phyloP scores from a whole-genome alignment of 768 basidiomycete genomes.

The Phlebiopsis gigantea region DNA sequence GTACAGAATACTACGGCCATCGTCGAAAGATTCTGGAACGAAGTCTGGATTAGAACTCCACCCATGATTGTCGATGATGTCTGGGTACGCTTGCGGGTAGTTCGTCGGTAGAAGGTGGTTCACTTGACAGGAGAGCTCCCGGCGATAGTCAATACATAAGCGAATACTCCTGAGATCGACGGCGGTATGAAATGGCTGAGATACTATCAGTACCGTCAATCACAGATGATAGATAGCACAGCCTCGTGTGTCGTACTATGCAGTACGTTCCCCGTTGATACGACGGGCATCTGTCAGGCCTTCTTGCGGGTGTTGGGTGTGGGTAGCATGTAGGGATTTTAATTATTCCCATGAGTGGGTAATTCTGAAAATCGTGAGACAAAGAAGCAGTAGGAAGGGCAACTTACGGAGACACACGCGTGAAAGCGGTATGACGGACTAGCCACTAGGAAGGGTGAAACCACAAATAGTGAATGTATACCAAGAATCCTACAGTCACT shows the following conservation, averaged over 20 bases:
- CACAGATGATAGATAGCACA: neutral
- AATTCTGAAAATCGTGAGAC: neutral
- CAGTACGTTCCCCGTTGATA: neutral
- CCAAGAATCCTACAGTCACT: too few species aligned
- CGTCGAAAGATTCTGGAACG: slow-evolving; percentile 6
- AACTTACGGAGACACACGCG: neutral
- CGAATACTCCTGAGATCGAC: too few species aligned
- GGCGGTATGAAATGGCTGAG: neutral
- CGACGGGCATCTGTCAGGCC: neutral
- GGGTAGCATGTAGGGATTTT: too few species aligned
- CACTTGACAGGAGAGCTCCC: neutral
- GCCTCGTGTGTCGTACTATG: neutral
- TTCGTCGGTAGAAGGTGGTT: neutral
- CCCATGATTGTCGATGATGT: neutral
- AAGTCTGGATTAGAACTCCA: neutral
- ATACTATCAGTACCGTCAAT: neutral
- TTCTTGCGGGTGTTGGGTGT: too few species aligned
- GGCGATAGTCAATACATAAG: neutral
- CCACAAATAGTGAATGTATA: too few species aligned
- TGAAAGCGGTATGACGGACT: neutral
- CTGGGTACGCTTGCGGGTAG: neutral
- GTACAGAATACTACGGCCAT: slow-evolving; percentile 5
- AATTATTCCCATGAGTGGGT: too few species aligned
- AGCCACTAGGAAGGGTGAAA: too few species aligned
- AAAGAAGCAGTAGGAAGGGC: neutral